phyloP scores from a whole-genome alignment of 495 filamentous ascomycete species.

The Podospora australis region DNA sequence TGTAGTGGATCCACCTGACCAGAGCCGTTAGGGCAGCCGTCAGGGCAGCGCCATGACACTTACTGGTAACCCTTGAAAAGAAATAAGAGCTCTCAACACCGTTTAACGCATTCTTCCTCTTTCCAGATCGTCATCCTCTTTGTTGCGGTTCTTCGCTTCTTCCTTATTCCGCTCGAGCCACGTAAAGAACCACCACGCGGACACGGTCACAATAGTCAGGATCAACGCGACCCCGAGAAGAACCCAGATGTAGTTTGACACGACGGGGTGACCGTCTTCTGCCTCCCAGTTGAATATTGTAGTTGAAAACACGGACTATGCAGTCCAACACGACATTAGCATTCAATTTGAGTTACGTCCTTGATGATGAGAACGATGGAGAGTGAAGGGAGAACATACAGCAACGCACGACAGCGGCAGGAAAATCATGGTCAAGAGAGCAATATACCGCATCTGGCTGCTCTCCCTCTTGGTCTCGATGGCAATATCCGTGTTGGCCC shows the following conservation, averaged over 20 bases:
- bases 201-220: neutral
- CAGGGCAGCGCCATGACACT: too few relatives aligned
- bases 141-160: neutral
- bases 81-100: neutral
- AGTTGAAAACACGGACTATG: constrained; percentile 11
- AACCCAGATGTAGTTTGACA: constrained; percentile 10
- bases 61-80: too few relatives aligned
- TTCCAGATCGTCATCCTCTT: neutral
- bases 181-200: constrained; percentile 7
- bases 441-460: constrained; percentile 11
- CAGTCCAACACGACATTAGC: neutral
- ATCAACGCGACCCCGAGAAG: constrained; percentile 1
- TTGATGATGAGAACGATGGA: too few relatives aligned
- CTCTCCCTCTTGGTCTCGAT: constrained; percentile 7
- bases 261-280: constrained; percentile 5
- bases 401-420: constrained; percentile 10
- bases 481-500: constrained; percentile 8
- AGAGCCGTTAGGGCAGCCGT: too few relatives aligned
- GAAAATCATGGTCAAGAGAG: constrained; percentile 9
- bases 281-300: constrained; percentile 6
- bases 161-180: too few relatives aligned
- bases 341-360: neutral
- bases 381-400: constrained; percentile 3
- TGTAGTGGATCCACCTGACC: too few relatives aligned
- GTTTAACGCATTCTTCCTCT: neutral